Percentiles rank a stretch among this genome's conserved stretches.
Conservation (phyloP, 2,329 filamentous ascomycete species). For the Epicoccum nigrum region DNA sequence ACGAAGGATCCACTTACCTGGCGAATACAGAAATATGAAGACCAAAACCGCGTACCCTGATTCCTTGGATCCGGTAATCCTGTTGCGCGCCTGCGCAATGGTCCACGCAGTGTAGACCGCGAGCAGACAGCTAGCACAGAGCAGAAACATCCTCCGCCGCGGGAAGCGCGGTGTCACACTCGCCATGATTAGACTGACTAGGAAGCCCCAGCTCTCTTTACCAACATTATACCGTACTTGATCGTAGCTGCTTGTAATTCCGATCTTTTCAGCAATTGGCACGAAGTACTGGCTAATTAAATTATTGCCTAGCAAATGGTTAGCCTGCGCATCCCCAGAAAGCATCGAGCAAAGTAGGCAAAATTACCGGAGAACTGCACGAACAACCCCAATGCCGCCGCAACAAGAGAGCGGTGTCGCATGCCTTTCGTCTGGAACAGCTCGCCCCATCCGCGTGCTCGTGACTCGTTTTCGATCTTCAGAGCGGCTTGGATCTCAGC, state of each 20-base stretch:
- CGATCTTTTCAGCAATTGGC: slow-evolving; percentile 65
- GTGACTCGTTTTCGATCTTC: slow-evolving; percentile 60
- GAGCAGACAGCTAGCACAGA: slow-evolving; percentile 46
- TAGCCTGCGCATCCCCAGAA: neutral
- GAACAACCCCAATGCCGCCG: slow-evolving; percentile 68
- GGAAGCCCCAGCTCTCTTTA: slow-evolving; percentile 65
- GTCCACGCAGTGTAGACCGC: slow-evolving; percentile 48
- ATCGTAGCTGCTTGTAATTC: slow-evolving; percentile 57
- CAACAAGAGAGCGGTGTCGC: slow-evolving; percentile 66
- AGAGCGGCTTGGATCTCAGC: slow-evolving; percentile 71
- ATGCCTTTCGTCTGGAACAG: slow-evolving; percentile 68
- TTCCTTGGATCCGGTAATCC: slow-evolving; percentile 44
- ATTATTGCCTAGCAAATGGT: slow-evolving; percentile 51
- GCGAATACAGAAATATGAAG: slow-evolving; percentile 59
- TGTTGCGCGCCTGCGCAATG: slow-evolving; percentile 58
- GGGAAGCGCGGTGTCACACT: slow-evolving; percentile 62
- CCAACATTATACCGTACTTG: slow-evolving; percentile 57
- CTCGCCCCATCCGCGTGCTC: slow-evolving; percentile 62
- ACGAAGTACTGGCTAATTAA: slow-evolving; percentile 70
- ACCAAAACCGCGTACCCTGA: slow-evolving; percentile 54
- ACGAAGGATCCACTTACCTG: slow-evolving; percentile 18
- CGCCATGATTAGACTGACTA: slow-evolving; percentile 62
- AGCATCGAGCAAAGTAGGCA: too few species aligned
- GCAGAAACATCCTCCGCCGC: slow-evolving; percentile 62
- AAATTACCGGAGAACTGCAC: slow-evolving; percentile 69